Percentiles rank a stretch among this genome's conserved stretches.
These are phyloP conservation scores for Zalaria sp. DNA, from an alignment of 2,329 filamentous ascomycete species.

Conservation along the genomic window DNA sequence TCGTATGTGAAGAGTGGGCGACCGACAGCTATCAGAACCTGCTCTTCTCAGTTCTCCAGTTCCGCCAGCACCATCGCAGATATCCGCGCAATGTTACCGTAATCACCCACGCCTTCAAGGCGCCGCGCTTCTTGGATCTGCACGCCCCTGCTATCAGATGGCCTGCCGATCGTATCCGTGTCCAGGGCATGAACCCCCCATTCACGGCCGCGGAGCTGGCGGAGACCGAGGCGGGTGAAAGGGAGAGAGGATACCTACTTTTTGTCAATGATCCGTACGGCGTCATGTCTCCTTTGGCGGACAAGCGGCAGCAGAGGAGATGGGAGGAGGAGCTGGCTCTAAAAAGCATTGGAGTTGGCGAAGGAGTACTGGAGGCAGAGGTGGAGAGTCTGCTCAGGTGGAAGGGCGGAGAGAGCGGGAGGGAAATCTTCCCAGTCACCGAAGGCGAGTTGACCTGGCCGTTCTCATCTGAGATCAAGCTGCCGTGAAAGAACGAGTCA, in stretches of 20 bases:
- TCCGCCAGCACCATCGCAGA: conserved; percentile 21
- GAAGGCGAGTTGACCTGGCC: too few relatives aligned
- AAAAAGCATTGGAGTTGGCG: too few relatives aligned
- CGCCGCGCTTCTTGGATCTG: conserved; percentile 24
- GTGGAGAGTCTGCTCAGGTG: too few relatives aligned
- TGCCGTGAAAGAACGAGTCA: too few relatives aligned
- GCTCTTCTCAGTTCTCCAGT: conserved; percentile 56
- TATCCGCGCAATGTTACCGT: conserved; percentile 29
- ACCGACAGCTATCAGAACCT: conserved; percentile 81
- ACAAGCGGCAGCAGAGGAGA: conserved; percentile 25
- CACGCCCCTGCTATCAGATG: conserved; percentile 28
- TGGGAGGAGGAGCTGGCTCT: conserved; percentile 15
- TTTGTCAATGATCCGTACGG: conserved; percentile 28
- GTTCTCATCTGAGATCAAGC: too few relatives aligned
- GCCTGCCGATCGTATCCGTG: conserved; percentile 24
- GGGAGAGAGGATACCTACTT: conserved; percentile 19
- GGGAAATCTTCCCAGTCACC: too few relatives aligned
- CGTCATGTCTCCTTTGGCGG: conserved; percentile 16
- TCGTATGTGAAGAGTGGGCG: conserved; percentile 54
- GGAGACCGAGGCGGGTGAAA: conserved; percentile 22
- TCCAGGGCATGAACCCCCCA: conserved; percentile 31
- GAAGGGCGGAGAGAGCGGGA: too few relatives aligned
- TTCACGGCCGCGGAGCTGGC: conserved; percentile 22
- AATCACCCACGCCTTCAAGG: conserved; percentile 35
- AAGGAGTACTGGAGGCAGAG: too few relatives aligned